Evolutionary conservation across 2,329 filamentous ascomycete species (phyloP), one percentile per base, ranked within the genome.

Genomic region (Aspergillus glaucus): DNA sequence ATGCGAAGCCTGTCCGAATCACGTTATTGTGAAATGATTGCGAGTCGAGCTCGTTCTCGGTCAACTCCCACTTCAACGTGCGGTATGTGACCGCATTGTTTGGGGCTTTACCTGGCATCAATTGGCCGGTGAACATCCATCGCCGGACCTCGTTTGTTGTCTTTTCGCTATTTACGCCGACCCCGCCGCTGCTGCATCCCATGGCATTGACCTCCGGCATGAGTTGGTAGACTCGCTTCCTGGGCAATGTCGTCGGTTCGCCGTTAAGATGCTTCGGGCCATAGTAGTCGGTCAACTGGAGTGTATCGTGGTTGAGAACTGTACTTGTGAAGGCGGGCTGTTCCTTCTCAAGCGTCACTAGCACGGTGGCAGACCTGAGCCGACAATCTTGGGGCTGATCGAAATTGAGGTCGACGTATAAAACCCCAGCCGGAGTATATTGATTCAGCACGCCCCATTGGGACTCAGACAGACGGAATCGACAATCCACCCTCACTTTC

Each of bases 1-100:
- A 65, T 1, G 62, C 54, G 40, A 67, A 67, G 2, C 51, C 62
- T 2, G 64, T 65, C 34, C 62, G 60, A 8, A 66, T 53, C 10
- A 46, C 46, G 24, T 49, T 53, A n/a, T 45, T 56, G 37, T 58
- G 63, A 44, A 45, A 56, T 37, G 63, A 58, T 32, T 63, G 58
- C 12, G 32, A 37, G 22, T 61, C 58, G 9, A 66, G 50, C 43
- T 65, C 55, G 37, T 63, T 65, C 43, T 67, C 62, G 12, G 53
- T 55, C 9, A 67, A 53, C 10, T 62, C 48, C 64, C 64, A 67
- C 40, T 56, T 54, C 2, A 67, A 49, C 7, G 59, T 55, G 22
- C 55, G 61, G 51, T 61, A 61, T 12, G 30, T 47, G 14, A 34
- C 28, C 10, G 8, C 37, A 21, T n/a, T 19, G 9, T 12, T 41